Conservation (phyloP, 768 basidiomycete genomes). For the Tylopilus rubrobrunneus region DNA sequence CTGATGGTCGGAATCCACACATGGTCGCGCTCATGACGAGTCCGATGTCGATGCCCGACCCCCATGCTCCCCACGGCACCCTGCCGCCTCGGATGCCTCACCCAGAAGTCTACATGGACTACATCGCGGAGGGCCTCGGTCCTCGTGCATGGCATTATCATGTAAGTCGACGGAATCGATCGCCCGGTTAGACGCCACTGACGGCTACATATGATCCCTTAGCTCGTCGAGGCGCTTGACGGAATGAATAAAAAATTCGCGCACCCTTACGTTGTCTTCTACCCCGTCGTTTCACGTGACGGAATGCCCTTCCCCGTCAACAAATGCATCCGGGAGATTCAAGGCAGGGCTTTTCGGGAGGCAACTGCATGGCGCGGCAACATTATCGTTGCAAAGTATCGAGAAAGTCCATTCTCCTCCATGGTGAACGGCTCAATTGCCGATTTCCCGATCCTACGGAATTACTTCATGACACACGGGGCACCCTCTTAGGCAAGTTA, state of each 20-base stretch:
- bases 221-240: constrained; percentile 74
- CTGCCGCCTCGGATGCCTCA: constrained; percentile 67
- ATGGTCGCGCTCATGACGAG: constrained; percentile 75
- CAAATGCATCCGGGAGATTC: constrained; percentile 71
- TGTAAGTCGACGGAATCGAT: constrained; percentile 38
- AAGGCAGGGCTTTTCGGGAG: constrained; percentile 58
- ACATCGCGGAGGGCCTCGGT: constrained; percentile 70
- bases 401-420: constrained; percentile 39
- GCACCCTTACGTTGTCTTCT: constrained; percentile 79
- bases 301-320: constrained; percentile 82
- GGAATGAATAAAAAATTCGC: constrained; percentile 78
- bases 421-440: constrained; percentile 79
- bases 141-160: constrained; percentile 70
- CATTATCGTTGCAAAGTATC: constrained; percentile 71
- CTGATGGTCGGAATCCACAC: constrained; percentile 71
- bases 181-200: constrained; percentile 15
- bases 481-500: constrained; percentile 42
- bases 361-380: constrained; percentile 75
- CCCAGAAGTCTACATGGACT: constrained; percentile 84
- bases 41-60: constrained; percentile 41
- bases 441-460: constrained; percentile 78
- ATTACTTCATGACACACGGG: constrained; percentile 68
- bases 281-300: constrained; percentile 70
- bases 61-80: constrained; percentile 42
- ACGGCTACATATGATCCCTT: constrained; percentile 6